A percentile compares a stretch with the other conserved stretches of the same genome.
phyloP scores from a whole-genome alignment of 2,329 filamentous ascomycete genomes.

The Mycogone perniciosa region DNA sequence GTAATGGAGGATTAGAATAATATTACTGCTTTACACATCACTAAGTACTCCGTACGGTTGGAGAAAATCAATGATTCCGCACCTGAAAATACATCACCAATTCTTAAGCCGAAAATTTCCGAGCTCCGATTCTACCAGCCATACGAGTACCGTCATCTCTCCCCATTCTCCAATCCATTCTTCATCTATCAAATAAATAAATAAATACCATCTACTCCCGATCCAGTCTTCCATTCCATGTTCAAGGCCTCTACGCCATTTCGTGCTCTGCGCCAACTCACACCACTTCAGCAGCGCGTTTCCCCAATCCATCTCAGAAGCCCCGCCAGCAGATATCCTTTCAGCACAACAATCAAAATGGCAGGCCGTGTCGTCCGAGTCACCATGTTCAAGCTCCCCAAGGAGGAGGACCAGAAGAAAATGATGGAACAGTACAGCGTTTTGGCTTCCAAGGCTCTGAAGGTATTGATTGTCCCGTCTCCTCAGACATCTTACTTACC shows the following conservation, averaged over 20 bases:
- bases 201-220: no score
- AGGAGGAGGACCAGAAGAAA: conserved; percentile 36
- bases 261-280: neutral
- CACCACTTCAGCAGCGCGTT: neutral
- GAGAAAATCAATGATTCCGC: no score
- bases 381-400: conserved; percentile 49
- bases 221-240: no score
- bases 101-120: no score
- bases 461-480: conserved; percentile 28
- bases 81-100: no score
- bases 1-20: neutral
- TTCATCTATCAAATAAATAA: no score
- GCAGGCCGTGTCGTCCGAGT: conserved; percentile 39
- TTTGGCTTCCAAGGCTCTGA: conserved; percentile 34
- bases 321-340: neutral
- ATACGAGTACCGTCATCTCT: no score
- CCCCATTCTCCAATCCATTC: no score
- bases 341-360: conserved; percentile 22
- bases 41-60: no score
- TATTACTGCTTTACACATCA: no score
- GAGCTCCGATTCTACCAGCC: no score
- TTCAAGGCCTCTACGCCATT: no score
- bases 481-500: conserved; percentile 2
- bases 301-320: neutral
- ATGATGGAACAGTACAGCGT: conserved; percentile 40